phyloP scores from a whole-genome alignment of 1,284 basidiomycete species.

The Sphaerobolus stellatus region DNA sequence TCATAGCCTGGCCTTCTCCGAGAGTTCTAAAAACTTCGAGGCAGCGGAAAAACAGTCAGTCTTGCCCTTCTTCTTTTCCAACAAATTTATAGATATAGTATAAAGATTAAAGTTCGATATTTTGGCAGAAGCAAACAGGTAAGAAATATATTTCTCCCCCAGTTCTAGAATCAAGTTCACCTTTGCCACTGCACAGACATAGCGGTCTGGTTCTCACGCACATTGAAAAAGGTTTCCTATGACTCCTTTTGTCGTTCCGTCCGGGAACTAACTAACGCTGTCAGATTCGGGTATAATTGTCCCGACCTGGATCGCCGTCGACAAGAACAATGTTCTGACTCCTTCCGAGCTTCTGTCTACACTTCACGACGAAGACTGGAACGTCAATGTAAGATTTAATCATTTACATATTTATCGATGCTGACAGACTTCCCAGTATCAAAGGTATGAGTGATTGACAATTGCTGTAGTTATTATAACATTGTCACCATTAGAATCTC shows the following conservation, averaged over 20 bases:
- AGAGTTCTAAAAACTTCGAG: constrained; percentile 93
- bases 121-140: constrained; percentile 81
- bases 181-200: constrained; percentile 48
- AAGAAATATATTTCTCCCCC: constrained; percentile 27
- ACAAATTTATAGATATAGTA: not conserved
- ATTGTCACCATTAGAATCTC: constrained; percentile 68
- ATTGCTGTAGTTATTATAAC: not conserved
- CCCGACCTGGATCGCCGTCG: constrained; percentile 95
- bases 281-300: constrained; percentile 86
- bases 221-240: constrained; percentile 79
- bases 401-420: constrained; percentile 1
- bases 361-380: constrained; percentile 84
- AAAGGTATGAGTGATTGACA: constrained; percentile 49
- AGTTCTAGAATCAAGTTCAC: too few relatives aligned
- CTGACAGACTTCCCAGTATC: constrained; percentile 48
- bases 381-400: constrained; percentile 67
- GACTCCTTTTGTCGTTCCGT: constrained; percentile 2
- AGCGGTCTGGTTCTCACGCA: constrained; percentile 93
- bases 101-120: constrained; percentile 88
- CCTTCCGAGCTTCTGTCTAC: constrained; percentile 84
- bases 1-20: constrained; percentile 79
- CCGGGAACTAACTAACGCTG: too few relatives aligned
- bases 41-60: constrained; percentile 80
- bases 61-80: not conserved
- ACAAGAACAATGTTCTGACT: constrained; percentile 81